Evolutionary conservation across 768 basidiomycete genomes (phyloP), one percentile per base, ranked within the genome.

Genomic region (Cystobasidium tubakii): DNA sequence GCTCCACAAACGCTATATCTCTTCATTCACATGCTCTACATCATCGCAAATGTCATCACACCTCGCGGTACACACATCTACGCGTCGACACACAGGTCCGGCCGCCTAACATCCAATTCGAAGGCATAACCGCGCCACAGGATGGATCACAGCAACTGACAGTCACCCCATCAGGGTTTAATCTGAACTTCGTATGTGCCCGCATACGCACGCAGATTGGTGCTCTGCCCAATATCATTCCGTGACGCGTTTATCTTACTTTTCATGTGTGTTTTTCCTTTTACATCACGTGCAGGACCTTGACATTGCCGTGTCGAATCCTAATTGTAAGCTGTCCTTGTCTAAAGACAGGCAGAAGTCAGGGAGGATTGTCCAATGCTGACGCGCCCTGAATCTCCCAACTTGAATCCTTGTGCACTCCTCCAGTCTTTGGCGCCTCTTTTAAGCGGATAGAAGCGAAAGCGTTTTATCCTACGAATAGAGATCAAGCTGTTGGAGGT

Each of bases 351-450:
- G n/a, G n/a, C n/a, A n/a, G n/a, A n/a, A n/a, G n/a, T n/a, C n/a
- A n/a, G n/a, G n/a, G n/a, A n/a, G n/a, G n/a, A n/a, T n/a, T n/a
- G n/a, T n/a, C n/a, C n/a, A n/a, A n/a, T n/a, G n/a, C n/a, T n/a
- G n/a, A n/a, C n/a, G n/a, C n/a, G n/a, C n/a, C n/a, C n/a, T n/a
- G n/a, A n/a, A n/a, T n/a, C n/a, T n/a, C n/a, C n/a, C n/a, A n/a
- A n/a, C n/a, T n/a, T n/a, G n/a, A n/a, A n/a, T n/a, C n/a, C n/a
- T n/a, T n/a, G n/a, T n/a, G n/a, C n/a, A n/a, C n/a, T n/a, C n/a
- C n/a, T 25, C 43, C 78, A 79, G 78, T 79, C 77, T 79, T 79
- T 33, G 79, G 79, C 23, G 78, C 76, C 4, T 44, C 65, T 42
- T 78, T 79, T n/a, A 25, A 74, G 34, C 33, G 64, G 62, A 76